Conservation (phyloP, 2,329 filamentous ascomycete species). For the Fonsecaea erecta region DNA sequence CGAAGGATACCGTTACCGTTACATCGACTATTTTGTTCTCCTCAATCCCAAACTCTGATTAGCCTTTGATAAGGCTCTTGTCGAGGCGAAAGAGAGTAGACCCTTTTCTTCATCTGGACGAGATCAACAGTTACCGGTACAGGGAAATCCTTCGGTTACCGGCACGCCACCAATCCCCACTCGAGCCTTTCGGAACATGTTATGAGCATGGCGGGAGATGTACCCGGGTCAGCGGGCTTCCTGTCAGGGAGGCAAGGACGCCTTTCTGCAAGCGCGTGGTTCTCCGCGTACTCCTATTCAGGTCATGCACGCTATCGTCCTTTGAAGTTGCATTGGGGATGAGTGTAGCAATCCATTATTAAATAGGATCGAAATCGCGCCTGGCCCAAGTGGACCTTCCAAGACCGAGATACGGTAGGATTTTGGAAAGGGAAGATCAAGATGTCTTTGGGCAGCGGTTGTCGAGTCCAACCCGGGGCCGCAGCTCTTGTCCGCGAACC, state of each 20-base stretch:
- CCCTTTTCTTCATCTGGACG: slow-evolving; percentile 2
- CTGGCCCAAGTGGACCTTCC: not conserved
- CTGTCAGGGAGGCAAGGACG: not conserved
- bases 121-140: slow-evolving; percentile 2
- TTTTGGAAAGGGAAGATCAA: not conserved
- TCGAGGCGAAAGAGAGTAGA: slow-evolving; percentile 4
- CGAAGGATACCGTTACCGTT: slow-evolving; percentile 22
- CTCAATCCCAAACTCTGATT: slow-evolving; percentile 5
- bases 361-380: not conserved
- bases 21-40: slow-evolving; percentile 13
- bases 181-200: not conserved
- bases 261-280: not conserved
- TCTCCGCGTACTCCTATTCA: not conserved
- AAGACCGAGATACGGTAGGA: not conserved
- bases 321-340: not conserved
- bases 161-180: not conserved
- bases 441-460: not conserved
- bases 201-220: not conserved
- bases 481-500: not conserved
- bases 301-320: not conserved
- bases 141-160: not conserved
- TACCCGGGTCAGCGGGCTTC: not conserved
- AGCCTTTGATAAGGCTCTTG: slow-evolving; percentile 15
- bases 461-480: not conserved
- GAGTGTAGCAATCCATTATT: not conserved